phyloP scores from a whole-genome alignment of 2,329 filamentous ascomycete species.

The Fusarium nelsonii region DNA sequence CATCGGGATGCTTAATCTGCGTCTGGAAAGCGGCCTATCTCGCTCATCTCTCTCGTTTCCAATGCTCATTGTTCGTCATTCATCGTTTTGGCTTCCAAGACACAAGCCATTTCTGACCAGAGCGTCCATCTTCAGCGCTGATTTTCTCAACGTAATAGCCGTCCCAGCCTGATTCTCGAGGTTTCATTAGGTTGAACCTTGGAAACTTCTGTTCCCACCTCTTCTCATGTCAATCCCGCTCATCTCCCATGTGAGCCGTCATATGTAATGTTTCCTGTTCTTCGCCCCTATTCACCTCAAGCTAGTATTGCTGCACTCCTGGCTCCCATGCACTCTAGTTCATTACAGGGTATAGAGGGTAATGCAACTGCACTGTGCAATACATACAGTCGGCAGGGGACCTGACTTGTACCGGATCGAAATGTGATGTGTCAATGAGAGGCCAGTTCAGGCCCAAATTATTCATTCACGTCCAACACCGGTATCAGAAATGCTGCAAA shows the following conservation, averaged over 20 bases:
- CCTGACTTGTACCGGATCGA: constrained; percentile 39
- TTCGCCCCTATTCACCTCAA: constrained; percentile 37
- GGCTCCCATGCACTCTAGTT: constrained; percentile 27
- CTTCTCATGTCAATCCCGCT: constrained; percentile 19
- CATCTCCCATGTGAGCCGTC: constrained; percentile 33
- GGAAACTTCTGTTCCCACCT: constrained; percentile 11
- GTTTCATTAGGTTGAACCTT: neutral
- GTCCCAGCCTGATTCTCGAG: constrained; percentile 7
- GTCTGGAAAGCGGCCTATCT: constrained; percentile 37
- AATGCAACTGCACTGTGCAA: constrained; percentile 26
- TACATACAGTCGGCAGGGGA: constrained; percentile 20
- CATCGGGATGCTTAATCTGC: constrained; percentile 42
- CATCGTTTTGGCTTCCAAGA: constrained; percentile 10
- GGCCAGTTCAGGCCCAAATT: constrained; percentile 26
- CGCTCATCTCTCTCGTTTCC: constrained; percentile 3
- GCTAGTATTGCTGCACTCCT: constrained; percentile 34
- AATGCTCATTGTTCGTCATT: constrained; percentile 31
- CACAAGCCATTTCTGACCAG: constrained; percentile 1
- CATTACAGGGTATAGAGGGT: constrained; percentile 28
- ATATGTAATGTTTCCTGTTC: constrained; percentile 32
- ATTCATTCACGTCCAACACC: constrained; percentile 34
- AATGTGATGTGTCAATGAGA: constrained; percentile 45
- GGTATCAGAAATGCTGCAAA: constrained; percentile 39
- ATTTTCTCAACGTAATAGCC: neutral
- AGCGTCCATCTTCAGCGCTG: constrained; percentile 5